Evolutionary conservation across 163 green algal species (phyloP).

Genomic region (Scenedesmus sp.): DNA sequence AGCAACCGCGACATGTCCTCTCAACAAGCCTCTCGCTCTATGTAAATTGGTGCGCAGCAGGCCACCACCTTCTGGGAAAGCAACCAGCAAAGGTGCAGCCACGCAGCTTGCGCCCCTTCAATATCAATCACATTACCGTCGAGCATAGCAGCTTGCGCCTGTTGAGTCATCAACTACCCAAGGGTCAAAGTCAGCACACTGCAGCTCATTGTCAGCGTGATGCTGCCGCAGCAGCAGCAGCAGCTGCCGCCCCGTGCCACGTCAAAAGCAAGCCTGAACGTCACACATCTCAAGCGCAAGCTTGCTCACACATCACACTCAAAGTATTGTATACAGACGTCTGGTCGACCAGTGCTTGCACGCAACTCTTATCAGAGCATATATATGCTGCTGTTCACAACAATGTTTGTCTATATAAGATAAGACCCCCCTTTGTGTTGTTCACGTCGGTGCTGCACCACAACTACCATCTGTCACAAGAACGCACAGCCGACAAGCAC

Average conservation of each 20-base stretch:
- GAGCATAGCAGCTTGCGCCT: neutral
- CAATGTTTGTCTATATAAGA: too few relatives aligned
- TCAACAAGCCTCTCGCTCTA: too few relatives aligned
- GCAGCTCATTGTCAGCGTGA: neutral
- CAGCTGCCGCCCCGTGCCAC: too few relatives aligned
- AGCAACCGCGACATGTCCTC: too few relatives aligned
- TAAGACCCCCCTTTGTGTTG: neutral
- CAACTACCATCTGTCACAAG: neutral
- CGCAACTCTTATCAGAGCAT: too few relatives aligned
- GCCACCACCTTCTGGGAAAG: neutral
- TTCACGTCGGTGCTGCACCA: neutral
- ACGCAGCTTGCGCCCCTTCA: neutral
- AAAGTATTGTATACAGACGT: too few relatives aligned
- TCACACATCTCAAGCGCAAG: too few relatives aligned
- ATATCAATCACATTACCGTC: neutral
- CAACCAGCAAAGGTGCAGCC: neutral
- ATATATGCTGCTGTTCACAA: too few relatives aligned
- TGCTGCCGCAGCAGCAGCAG: neutral
- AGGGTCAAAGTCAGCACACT: neutral
- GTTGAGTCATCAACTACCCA: neutral
- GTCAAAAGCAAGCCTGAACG: too few relatives aligned
- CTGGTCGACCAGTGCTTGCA: too few relatives aligned
- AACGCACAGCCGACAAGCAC: neutral
- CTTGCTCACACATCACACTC: too few relatives aligned
- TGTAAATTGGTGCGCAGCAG: neutral